These are phyloP conservation scores for Stentor coeruleus DNA, from an alignment of 73 alveolate species.

Conservation along the genomic window DNA sequence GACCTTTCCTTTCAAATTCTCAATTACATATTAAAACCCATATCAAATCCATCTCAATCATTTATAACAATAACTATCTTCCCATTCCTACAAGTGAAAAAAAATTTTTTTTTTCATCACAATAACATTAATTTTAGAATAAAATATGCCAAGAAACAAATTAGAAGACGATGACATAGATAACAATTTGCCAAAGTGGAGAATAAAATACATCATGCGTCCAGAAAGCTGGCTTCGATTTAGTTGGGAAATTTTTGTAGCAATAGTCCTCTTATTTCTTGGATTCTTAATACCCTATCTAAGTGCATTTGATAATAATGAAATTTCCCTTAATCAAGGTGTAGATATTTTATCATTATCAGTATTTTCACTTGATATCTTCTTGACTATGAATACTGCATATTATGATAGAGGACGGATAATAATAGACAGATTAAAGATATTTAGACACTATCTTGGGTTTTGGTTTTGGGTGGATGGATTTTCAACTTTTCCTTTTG, in stretches of 20 bases:
- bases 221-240: neutral
- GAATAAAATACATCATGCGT: neutral
- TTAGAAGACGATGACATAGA: too few species aligned
- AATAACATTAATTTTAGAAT: too few species aligned
- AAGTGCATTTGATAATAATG: neutral
- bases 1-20: too few species aligned
- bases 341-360: neutral
- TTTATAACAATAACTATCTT: too few species aligned
- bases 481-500: slow-evolving; percentile 60
- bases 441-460: slow-evolving; percentile 36
- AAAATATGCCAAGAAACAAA: too few species aligned
- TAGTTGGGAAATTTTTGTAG: neutral
- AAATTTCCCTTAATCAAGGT: neutral
- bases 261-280: neutral
- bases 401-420: slow-evolving; percentile 44
- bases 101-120: too few species aligned
- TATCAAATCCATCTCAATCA: too few species aligned
- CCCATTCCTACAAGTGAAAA: too few species aligned
- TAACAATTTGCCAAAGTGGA: neutral
- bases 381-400: slow-evolving; percentile 53
- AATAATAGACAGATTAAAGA: slow-evolving; percentile 42
- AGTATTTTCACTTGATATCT: slow-evolving; percentile 37
- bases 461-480: slow-evolving; percentile 66
- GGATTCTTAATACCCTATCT: neutral
- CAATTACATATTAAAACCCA: too few species aligned